These are phyloP conservation scores for Diaporthe amygdali DNA, from an alignment of 2,329 filamentous ascomycete species.

Conservation along the genomic window DNA sequence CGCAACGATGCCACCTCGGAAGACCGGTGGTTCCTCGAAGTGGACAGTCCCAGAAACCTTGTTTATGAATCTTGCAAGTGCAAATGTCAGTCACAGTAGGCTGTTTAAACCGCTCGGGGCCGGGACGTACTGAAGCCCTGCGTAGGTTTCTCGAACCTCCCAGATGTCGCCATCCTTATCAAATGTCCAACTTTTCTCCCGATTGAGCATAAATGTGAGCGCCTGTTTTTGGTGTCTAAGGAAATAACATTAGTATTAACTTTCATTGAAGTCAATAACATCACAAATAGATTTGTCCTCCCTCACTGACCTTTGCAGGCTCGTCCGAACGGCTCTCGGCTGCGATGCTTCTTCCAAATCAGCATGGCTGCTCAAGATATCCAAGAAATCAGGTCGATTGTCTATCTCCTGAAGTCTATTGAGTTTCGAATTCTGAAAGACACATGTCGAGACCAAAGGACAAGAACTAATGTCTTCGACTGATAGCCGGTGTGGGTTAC, in stretches of 20 bases:
- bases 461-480: too few species aligned
- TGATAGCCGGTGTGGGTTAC: too few species aligned
- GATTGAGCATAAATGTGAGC: constrained; percentile 45
- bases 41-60: constrained; percentile 35
- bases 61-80: constrained; percentile 39
- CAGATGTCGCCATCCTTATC: constrained; percentile 38
- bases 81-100: neutral
- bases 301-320: constrained; percentile 32
- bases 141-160: constrained; percentile 31
- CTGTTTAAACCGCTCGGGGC: neutral
- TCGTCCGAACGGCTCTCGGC: constrained; percentile 31
- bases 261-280: neutral
- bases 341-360: constrained; percentile 36
- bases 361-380: constrained; percentile 30
- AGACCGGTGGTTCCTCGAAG: constrained; percentile 37
- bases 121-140: constrained; percentile 29
- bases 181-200: constrained; percentile 44
- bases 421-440: too few species aligned
- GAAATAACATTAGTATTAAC: constrained; percentile 3
- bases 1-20: constrained; percentile 50
- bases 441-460: too few species aligned
- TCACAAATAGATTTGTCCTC: too few species aligned
- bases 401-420: too few species aligned
- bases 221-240: constrained; percentile 49
- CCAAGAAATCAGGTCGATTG: too few species aligned